Percentiles rank a stretch among this genome's conserved stretches.
Conservation (phyloP, 345 rosid genomes). For the Acer campestre region DNA sequence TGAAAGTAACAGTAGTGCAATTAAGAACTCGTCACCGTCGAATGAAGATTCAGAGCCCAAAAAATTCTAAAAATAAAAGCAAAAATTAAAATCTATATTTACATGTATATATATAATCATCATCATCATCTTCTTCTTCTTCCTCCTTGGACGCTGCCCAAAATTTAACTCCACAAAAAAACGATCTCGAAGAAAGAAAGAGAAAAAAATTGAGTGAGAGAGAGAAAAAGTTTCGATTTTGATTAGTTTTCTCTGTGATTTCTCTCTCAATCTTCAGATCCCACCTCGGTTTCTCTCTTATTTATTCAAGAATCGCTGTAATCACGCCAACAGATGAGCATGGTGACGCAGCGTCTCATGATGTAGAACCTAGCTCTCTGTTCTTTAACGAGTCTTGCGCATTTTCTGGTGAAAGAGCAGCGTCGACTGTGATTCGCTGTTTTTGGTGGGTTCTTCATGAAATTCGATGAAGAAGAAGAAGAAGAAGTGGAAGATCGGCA, state of each 20-base stretch:
- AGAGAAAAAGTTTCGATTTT: not conserved
- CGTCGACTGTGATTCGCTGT: slow-evolving; percentile 35
- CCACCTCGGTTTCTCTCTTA: not conserved
- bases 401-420: slow-evolving; percentile 78
- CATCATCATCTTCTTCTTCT: slow-evolving; percentile 23
- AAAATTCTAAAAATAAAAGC: slow-evolving; percentile 16
- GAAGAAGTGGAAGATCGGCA: slow-evolving; percentile 37
- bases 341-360: slow-evolving; percentile 83
- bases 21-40: slow-evolving; percentile 23
- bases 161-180: slow-evolving; percentile 5
- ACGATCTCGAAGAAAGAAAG: slow-evolving; percentile 27
- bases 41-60: slow-evolving; percentile 28
- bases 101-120: slow-evolving; percentile 41
- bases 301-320: slow-evolving; percentile 61
- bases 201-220: slow-evolving; percentile 10
- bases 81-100: slow-evolving; percentile 37
- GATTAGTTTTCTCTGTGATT: not conserved
- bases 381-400: slow-evolving; percentile 79
- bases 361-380: slow-evolving; percentile 95
- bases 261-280: slow-evolving; percentile 3
- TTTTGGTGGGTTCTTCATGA: slow-evolving; percentile 14
- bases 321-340: slow-evolving; percentile 97
- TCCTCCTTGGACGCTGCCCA: slow-evolving; percentile 32
- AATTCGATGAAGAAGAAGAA: slow-evolving; percentile 26
- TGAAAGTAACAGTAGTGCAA: slow-evolving; percentile 8